Evolutionary conservation across 352 stramenopile species (phyloP).

Genomic region (Globisporangium middletonii): DNA sequence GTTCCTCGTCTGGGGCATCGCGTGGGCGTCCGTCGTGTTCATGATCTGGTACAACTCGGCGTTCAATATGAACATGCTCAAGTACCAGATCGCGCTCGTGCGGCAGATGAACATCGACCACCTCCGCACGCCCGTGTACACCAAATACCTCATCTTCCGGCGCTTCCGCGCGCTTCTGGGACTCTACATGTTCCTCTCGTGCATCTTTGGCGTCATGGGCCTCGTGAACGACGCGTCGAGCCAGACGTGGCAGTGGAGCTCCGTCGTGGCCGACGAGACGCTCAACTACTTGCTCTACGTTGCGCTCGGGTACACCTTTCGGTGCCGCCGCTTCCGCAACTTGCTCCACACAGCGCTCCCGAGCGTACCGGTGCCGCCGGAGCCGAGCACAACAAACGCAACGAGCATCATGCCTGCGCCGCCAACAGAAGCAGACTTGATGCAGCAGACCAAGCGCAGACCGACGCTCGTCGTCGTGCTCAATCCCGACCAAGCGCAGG

Average conservation of each 20-base stretch:
- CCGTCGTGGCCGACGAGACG: conserved; percentile 28
- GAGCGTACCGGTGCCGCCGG: neutral
- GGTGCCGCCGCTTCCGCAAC: conserved; percentile 49
- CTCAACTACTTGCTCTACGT: conserved; percentile 39
- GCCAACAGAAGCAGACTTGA: neutral
- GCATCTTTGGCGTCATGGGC: conserved; percentile 31
- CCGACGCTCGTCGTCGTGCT: conserved; percentile 30
- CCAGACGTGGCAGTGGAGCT: conserved; percentile 26
- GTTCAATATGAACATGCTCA: conserved; percentile 69
- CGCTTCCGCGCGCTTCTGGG: conserved; percentile 40
- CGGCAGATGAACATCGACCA: conserved; percentile 43
- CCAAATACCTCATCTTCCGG: conserved; percentile 58
- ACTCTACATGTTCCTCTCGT: conserved; percentile 50
- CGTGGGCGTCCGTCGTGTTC: conserved; percentile 51
- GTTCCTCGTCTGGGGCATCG: conserved; percentile 45
- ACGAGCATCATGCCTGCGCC: conserved; percentile 6
- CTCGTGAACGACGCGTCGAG: conserved; percentile 36
- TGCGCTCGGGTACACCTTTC: conserved; percentile 48
- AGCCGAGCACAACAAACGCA: neutral
- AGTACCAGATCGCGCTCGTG: conserved; percentile 56
- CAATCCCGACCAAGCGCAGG: conserved; percentile 33
- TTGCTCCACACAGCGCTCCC: conserved; percentile 23
- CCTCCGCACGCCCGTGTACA: conserved; percentile 47
- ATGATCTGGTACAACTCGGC: conserved; percentile 68
- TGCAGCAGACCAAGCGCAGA: conserved; percentile 3